These are phyloP conservation scores for Daldinia grandis DNA, from an alignment of 495 filamentous ascomycete genomes.

Conservation along the genomic window DNA sequence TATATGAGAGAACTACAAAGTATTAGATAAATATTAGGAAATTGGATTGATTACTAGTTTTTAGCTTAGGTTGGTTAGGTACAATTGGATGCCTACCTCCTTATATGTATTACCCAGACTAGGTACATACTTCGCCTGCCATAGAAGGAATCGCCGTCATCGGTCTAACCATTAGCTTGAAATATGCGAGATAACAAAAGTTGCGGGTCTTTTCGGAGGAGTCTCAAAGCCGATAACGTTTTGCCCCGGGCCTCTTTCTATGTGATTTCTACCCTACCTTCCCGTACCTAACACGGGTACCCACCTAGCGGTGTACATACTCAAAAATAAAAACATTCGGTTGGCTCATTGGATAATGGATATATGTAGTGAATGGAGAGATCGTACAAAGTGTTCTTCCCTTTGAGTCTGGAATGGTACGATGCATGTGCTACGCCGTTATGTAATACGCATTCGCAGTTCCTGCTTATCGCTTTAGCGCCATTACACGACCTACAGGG, in stretches of 20 bases:
- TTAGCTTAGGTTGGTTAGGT: not conserved
- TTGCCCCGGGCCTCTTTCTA: slow-evolving; percentile 37
- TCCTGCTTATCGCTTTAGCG: slow-evolving; percentile 22
- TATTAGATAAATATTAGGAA: not conserved
- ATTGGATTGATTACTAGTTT: not conserved
- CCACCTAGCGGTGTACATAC: slow-evolving; percentile 17
- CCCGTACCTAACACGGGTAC: not conserved
- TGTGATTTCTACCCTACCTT: not conserved
- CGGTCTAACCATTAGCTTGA: slow-evolving; percentile 25
- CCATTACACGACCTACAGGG: slow-evolving; percentile 7
- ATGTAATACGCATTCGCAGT: slow-evolving; percentile 20
- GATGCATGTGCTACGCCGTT: slow-evolving; percentile 11
- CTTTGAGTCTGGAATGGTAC: slow-evolving; percentile 10
- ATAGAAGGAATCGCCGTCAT: slow-evolving; percentile 30
- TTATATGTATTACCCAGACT: not conserved
- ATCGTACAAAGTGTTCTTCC: not conserved
- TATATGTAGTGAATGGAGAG: not conserved
- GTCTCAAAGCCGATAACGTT: slow-evolving; percentile 34
- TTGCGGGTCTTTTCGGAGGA: slow-evolving; percentile 38
- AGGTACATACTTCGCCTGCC: not conserved
- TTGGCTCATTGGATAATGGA: too few relatives aligned
- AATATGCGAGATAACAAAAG: slow-evolving; percentile 33
- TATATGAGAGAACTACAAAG: not conserved
- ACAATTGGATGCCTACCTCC: not conserved
- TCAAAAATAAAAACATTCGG: too few relatives aligned